Evolutionary conservation across 176 grass and related monocot species (phyloP).

Genomic region (Triticum urartu): DNA sequence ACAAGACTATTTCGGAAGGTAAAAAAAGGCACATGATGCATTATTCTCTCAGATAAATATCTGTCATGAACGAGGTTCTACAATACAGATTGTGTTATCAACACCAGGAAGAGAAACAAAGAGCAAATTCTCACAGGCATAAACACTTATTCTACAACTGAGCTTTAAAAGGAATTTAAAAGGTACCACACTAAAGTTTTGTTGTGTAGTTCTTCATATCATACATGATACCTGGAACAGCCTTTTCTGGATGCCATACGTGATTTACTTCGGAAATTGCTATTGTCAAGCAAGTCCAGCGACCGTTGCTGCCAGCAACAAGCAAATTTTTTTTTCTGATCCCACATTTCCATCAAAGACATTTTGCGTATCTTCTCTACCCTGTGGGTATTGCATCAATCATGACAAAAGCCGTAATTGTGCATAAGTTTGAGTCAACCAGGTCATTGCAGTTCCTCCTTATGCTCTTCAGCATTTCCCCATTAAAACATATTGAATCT

Average conservation of each 20-base stretch:
- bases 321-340: no score
- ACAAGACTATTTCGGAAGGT: background rate
- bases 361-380: no score
- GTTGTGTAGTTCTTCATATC: no score
- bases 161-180: background rate
- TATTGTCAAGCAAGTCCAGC: no score
- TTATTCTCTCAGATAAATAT: background rate
- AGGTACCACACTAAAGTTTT: background rate
- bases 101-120: background rate
- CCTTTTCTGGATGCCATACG: background rate
- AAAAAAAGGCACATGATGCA: background rate
- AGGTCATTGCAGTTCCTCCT: no score
- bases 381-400: no score
- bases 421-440: no score
- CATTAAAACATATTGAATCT: no score
- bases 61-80: background rate
- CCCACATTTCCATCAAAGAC: no score
- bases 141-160: background rate
- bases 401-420: no score
- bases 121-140: background rate
- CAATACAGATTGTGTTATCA: background rate
- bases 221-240: constrained; percentile 13
- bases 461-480: no score
- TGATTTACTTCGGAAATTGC: background rate
- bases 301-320: no score